A percentile compares a stretch with the other conserved stretches of the same genome.
Conservation (phyloP, 208 protist species). For the Tritrichomonas foetus region DNA sequence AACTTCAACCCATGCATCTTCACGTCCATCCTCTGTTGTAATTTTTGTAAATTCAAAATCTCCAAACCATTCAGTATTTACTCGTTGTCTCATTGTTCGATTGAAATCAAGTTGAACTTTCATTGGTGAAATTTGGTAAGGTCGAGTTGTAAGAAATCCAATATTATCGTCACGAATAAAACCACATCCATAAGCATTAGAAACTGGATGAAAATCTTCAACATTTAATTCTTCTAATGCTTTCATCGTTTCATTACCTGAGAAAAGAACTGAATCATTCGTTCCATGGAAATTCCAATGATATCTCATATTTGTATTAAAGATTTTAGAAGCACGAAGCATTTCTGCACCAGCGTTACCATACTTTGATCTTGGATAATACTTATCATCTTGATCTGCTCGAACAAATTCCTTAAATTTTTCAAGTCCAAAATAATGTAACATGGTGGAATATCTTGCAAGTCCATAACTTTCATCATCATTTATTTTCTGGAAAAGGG, state of each 20-base stretch:
- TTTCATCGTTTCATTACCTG: not conserved
- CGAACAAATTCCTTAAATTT: not conserved
- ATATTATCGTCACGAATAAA: not conserved
- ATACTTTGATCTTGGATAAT: not conserved
- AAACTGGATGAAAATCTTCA: not conserved
- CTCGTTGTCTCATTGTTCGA: too few relatives aligned
- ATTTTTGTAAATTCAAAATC: too few relatives aligned
- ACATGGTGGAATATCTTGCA: not conserved
- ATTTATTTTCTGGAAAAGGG: not conserved
- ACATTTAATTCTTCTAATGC: not conserved
- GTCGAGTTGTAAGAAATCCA: too few relatives aligned
- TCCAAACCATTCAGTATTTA: not conserved
- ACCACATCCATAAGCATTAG: not conserved
- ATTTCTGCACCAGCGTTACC: not conserved
- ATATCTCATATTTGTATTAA: not conserved
- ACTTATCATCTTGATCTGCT: not conserved
- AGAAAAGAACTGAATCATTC: too few relatives aligned
- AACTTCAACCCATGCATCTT: too few relatives aligned
- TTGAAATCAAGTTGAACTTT: too few relatives aligned
- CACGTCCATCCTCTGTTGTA: too few relatives aligned
- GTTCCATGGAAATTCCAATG: too few relatives aligned
- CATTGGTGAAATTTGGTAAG: too few relatives aligned
- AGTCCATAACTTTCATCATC: not conserved
- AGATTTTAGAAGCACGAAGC: not conserved
- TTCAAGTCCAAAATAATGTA: not conserved